Base-by-base conservation (phyloP, 768 basidiomycete species). In the Multifurca ochricompacta region DNA sequence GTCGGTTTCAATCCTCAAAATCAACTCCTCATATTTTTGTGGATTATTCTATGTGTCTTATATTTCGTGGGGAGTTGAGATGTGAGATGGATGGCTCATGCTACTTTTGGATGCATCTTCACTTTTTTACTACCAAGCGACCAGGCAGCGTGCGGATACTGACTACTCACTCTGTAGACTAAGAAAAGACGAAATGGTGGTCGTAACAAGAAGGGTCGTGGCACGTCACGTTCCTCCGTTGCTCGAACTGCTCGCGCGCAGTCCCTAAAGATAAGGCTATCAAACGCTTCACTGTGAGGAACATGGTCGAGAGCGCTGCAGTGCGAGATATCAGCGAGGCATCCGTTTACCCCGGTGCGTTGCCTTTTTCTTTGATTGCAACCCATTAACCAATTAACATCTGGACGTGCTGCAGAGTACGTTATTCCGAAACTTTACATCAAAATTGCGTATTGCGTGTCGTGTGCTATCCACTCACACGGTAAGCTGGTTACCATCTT, bases 111-210 rank as follows among this genome's bases (percentile, higher is more conserved):
- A 70, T 71, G 65, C 41, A 13, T 37, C 42, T 40, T 45, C 13
- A 10, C 43, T 37, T 21, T 16, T 41, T 28, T 16, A 35, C 28
- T 16, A 36, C n/a, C 14, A n/a, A 13, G 45, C 19, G 35, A 36
- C 37, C 11, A 28, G n/a, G n/a, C 43, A 48, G 40, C 27, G 40
- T 6, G n/a, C n/a, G n/a, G 47, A 23, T 53, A 58, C 66, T 66
- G 51, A 66, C 60, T 32, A 43, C 19, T 56, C 51, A 54, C 37
- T 47, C 42, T 62, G 52, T 69, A 95, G 94, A 97, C 93, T 65
- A 95, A 94, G 81, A 96, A 97, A 79, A 86, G 94, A 91, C 87
- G 94, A 89, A 92, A 90, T 80, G 86, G 86, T 70, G 96, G 95
- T 64, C 92, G 96, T 67, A 97, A 96, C 92, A 96, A 97, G 81